Percentiles rank a stretch among this genome's conserved stretches.
Evolutionary conservation across 306 rosid genomes (phyloP).

Genomic region (Amphicarpaea edgeworthii): DNA sequence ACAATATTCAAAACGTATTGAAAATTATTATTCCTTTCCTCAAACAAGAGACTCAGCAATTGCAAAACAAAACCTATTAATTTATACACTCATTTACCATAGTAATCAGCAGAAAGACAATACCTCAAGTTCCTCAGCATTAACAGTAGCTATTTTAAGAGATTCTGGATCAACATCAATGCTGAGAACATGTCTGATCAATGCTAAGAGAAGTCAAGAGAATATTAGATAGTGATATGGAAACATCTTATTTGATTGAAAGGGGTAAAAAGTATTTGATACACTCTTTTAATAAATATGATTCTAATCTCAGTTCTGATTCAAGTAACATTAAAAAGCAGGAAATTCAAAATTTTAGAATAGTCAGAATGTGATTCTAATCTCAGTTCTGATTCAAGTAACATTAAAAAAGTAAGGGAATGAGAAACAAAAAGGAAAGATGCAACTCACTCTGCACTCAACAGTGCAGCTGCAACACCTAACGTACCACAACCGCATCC

Average conservation of each 20-base stretch:
- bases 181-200: constrained; percentile 85
- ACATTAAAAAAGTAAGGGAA: constrained; percentile 2
- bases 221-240: constrained; percentile 35
- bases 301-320: not conserved
- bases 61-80: constrained; percentile 28
- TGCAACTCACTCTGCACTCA: constrained; percentile 85
- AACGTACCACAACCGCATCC: constrained; percentile 97
- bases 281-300: not conserved
- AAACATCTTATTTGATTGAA: not conserved
- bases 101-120: constrained; percentile 30
- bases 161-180: constrained; percentile 92
- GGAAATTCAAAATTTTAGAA: constrained; percentile 22
- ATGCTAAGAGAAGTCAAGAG: constrained; percentile 51
- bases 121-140: constrained; percentile 95
- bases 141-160: constrained; percentile 77
- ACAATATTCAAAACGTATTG: constrained; percentile 28
- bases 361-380: not conserved
- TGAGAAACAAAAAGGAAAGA: constrained; percentile 34
- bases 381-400: not conserved
- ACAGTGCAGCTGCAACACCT: constrained; percentile 85
- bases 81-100: constrained; percentile 27
- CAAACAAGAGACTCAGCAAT: constrained; percentile 5
- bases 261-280: not conserved
- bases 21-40: constrained; percentile 24
- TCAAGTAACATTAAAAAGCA: constrained; percentile 10